phyloP scores from a whole-genome alignment of 768 basidiomycete genomes.

The Tylopilus cervinicoccineus region DNA sequence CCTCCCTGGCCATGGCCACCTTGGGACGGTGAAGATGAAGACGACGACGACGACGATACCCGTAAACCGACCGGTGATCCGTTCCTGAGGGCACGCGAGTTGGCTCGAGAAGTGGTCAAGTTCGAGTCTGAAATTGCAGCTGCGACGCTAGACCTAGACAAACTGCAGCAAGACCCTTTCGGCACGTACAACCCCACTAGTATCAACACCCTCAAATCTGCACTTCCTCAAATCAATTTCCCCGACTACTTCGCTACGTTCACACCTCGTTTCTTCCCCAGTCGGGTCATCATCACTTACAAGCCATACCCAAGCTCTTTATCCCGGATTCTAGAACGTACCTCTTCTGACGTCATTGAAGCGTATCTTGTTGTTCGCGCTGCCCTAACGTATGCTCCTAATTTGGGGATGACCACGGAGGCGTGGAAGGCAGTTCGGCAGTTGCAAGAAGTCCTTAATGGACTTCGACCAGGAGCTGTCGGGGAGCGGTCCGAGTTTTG shows the following conservation, averaged over 20 bases:
- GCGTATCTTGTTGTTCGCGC: constrained; percentile 84
- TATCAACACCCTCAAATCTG: constrained; percentile 61
- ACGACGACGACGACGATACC: constrained; percentile 38
- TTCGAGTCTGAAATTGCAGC: constrained; percentile 79
- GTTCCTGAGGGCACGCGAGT: constrained; percentile 47
- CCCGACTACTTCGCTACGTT: constrained; percentile 84
- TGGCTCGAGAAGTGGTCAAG: constrained; percentile 67
- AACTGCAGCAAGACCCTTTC: constrained; percentile 74
- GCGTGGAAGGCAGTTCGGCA: constrained; percentile 73
- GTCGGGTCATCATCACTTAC: constrained; percentile 75
- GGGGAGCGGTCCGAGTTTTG: constrained; percentile 86
- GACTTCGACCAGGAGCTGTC: constrained; percentile 83
- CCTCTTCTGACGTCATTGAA: constrained; percentile 68
- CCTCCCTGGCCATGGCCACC: constrained; percentile 87
- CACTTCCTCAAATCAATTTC: constrained; percentile 77
- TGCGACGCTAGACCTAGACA: constrained; percentile 78
- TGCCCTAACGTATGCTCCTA: constrained; percentile 61
- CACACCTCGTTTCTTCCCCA: constrained; percentile 71
- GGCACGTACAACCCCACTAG: constrained; percentile 84
- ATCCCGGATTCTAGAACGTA: constrained; percentile 61
- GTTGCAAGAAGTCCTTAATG: constrained; percentile 69
- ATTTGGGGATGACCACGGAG: constrained; percentile 70
- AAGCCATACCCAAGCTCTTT: constrained; percentile 72
- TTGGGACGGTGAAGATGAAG: constrained; percentile 67
- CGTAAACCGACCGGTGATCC: constrained; percentile 32